Base-by-base conservation (phyloP, 1,284 basidiomycete genomes). In the Moniliophthora roreri region DNA sequence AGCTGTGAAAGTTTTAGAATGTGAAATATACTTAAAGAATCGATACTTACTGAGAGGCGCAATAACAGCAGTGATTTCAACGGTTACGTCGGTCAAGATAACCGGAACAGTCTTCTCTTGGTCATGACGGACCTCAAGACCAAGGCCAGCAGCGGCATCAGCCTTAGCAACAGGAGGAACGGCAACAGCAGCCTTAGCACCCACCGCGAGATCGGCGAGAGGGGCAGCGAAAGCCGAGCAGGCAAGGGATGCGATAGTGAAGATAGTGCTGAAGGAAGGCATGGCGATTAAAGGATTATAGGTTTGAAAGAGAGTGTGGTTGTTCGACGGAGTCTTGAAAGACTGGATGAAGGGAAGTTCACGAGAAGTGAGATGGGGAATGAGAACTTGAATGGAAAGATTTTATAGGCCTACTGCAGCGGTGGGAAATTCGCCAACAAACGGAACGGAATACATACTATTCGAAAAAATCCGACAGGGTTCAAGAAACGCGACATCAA, bases 211-310 rank as follows among this genome's bases (percentile, higher is more conserved):
- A 15, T 32, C 28, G 24, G 20, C 46, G 15, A 60, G 13, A 23
- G 67, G 66, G 10, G 63, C 64, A 36, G 66, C 69, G 21, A 66
- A 58, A 35, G 62, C 58, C 18, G 61, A 61, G 58, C 78, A 66
- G 48, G 74, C 69, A 50, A 73, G 63, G 54, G 70, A 60, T 52
- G 75, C 66, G 62, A 74, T 49, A 66, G 69, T 52, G 59, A 70
- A 64, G 69, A 74, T 50, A 66, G 69, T 52, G 59, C 70, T 63
- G 69, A 79, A 76, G 58, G 75, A 76, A 68, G 66, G 71, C 79
- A 80, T 80, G 66, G 52, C 65, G 23, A 20, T 28, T 63, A 54
- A 64, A 77, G 73, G 49, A 41, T 41, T 41, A 15, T 41, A 26
- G 38, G 24, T 3, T 21, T 36, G 4, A 34, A 32, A 41, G 32